phyloP scores from a whole-genome alignment of 768 basidiomycete species.

The Suillus bovinus region DNA sequence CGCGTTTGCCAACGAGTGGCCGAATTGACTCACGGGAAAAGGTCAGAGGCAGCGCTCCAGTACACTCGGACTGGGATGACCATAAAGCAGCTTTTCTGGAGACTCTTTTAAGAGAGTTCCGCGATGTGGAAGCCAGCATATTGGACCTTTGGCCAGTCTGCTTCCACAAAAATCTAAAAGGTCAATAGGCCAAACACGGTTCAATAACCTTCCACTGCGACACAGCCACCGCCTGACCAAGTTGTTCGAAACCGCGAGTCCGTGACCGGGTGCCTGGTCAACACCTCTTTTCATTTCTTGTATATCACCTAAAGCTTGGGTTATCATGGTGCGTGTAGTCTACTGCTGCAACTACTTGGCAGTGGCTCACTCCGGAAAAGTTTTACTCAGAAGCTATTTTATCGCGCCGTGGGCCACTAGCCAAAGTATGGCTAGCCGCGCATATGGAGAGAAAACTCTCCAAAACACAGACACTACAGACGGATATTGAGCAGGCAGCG shows the following conservation, averaged over 20 bases:
- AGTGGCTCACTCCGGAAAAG: conserved; percentile 34
- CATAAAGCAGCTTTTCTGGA: neutral
- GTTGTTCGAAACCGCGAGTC: conserved; percentile 6
- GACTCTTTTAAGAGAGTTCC: conserved; percentile 20
- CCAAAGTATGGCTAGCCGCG: conserved; percentile 98
- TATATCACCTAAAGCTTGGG: conserved; percentile 21
- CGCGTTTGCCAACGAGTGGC: neutral
- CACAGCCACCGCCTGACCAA: conserved; percentile 26
- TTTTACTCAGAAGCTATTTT: conserved; percentile 95
- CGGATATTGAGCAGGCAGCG: conserved; percentile 93
- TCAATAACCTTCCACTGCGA: conserved; percentile 5
- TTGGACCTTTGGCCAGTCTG: neutral
- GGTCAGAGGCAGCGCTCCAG: neutral
- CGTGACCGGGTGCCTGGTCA: conserved; percentile 6
- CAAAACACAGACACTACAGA: conserved; percentile 91
- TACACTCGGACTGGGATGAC: neutral
- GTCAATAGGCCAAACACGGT: conserved; percentile 13
- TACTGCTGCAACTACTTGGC: neutral
- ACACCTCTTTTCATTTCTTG: conserved; percentile 16
- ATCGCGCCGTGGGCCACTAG: conserved; percentile 90
- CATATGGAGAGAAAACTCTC: conserved; percentile 98
- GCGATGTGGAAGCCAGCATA: conserved; percentile 26
- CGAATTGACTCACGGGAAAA: conserved; percentile 6
- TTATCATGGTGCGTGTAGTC: conserved; percentile 24
- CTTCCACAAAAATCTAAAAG: conserved; percentile 10